These are phyloP conservation scores for Petasospora fabianii DNA, from an alignment of 1,139 yeast genomes.

Conservation along the genomic window DNA sequence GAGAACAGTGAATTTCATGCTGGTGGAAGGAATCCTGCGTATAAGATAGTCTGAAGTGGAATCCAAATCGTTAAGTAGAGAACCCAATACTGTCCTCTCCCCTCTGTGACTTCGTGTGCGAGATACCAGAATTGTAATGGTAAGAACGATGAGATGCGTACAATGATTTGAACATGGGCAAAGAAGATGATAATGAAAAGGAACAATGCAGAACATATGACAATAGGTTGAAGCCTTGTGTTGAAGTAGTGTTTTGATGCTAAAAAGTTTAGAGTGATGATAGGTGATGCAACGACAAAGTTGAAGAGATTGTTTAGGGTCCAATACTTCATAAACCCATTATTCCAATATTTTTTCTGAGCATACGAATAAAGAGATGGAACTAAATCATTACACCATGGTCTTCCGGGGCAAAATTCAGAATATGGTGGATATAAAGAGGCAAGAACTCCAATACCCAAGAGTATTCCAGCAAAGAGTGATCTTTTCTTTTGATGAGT, in stretches of 20 bases:
- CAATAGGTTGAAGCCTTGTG: constrained; percentile 22
- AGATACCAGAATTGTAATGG: constrained; percentile 77
- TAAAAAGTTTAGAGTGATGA: constrained; percentile 39
- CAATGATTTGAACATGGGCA: constrained; percentile 85
- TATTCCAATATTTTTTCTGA: constrained; percentile 79
- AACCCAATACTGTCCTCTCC: constrained; percentile 31
- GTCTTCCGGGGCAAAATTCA: constrained; percentile 55
- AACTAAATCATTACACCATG: constrained; percentile 61
- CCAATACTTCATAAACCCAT: constrained; percentile 82
- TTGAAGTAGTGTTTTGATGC: constrained; percentile 25
- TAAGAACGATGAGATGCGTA: constrained; percentile 70
- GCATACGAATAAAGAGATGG: constrained; percentile 74
- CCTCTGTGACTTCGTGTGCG: constrained; percentile 36
- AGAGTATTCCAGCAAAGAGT: constrained; percentile 50
- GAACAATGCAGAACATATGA: constrained; percentile 38
- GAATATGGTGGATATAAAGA: constrained; percentile 53
- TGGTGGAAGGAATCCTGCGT: constrained; percentile 70
- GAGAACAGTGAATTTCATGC: constrained; percentile 51
- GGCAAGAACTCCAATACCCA: constrained; percentile 44
- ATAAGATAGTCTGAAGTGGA: constrained; percentile 55
- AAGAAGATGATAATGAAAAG: constrained; percentile 45
- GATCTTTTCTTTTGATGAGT: constrained; percentile 31
- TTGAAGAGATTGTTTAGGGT: constrained; percentile 76
- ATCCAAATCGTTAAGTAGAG: constrained; percentile 52
- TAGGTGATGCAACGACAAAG: constrained; percentile 75